These are phyloP conservation scores for Cardamine occulta DNA, from an alignment of 345 rosid genomes.

Conservation along the genomic window DNA sequence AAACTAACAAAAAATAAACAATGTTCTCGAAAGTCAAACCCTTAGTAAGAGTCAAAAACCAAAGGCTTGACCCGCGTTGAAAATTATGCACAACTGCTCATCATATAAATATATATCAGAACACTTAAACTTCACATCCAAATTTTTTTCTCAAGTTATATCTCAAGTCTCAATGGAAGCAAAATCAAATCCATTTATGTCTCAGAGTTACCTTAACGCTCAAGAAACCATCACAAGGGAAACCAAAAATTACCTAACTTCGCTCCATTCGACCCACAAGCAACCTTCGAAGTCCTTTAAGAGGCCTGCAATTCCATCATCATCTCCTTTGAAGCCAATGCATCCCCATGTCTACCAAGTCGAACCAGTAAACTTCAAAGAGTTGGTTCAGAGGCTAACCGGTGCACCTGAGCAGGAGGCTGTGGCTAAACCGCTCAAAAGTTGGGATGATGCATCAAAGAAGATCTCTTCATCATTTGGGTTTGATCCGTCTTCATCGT, in stretches of 20 bases:
- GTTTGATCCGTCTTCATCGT: constrained; percentile 27
- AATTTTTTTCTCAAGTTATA: neutral
- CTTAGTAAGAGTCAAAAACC: constrained; percentile 36
- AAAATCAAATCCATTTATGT: constrained; percentile 13
- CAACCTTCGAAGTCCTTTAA: constrained; percentile 60
- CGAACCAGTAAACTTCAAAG: constrained; percentile 73
- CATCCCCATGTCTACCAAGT: constrained; percentile 79
- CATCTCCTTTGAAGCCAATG: constrained; percentile 58
- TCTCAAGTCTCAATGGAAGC: constrained; percentile 22
- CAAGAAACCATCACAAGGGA: constrained; percentile 16
- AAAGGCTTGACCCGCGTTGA: constrained; percentile 34
- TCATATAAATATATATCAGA: constrained; percentile 6
- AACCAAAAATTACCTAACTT: constrained; percentile 41
- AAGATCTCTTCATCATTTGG: constrained; percentile 26
- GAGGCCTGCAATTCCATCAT: constrained; percentile 58
- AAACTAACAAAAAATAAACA: neutral
- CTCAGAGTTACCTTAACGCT: constrained; percentile 16
- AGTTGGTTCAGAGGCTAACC: constrained; percentile 86
- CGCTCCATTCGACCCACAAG: constrained; percentile 65
- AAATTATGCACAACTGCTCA: neutral
- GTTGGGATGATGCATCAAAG: constrained; percentile 1
- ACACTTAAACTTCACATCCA: neutral
- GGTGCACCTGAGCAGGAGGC: constrained; percentile 47
- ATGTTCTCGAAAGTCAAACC: constrained; percentile 24
- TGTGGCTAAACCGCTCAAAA: constrained; percentile 30